phyloP scores from a whole-genome alignment of 2,329 filamentous ascomycete species.

The Fusarium sp. region DNA sequence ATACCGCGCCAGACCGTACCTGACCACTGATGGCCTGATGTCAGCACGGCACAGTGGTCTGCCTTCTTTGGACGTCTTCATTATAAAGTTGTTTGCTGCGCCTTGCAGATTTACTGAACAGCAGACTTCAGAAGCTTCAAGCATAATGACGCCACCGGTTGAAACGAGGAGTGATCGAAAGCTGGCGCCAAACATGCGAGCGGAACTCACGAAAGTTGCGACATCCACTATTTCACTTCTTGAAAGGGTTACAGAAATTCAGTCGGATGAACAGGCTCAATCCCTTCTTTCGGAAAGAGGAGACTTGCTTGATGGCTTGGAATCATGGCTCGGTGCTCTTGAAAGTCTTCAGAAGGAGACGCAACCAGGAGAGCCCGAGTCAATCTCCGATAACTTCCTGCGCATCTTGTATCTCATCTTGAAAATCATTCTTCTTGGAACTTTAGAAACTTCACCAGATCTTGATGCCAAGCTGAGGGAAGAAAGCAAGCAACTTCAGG shows the following conservation, averaged over 20 bases:
- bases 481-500: slow-evolving; percentile 48
- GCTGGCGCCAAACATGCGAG: slow-evolving; percentile 52
- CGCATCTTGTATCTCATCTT: slow-evolving; percentile 50
- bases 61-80: slow-evolving; percentile 54
- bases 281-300: slow-evolving; percentile 46
- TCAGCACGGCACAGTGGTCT: slow-evolving; percentile 48
- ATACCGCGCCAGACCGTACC: slow-evolving; percentile 50
- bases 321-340: slow-evolving; percentile 48
- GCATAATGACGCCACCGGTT: slow-evolving; percentile 29
- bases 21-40: slow-evolving; percentile 45
- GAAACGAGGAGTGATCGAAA: slow-evolving; percentile 39
- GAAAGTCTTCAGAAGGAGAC: slow-evolving; percentile 37
- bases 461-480: slow-evolving; percentile 41
- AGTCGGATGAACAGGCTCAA: slow-evolving; percentile 37
- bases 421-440: slow-evolving; percentile 49
- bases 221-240: slow-evolving; percentile 49
- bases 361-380: slow-evolving; percentile 33
- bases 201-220: slow-evolving; percentile 49
- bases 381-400: slow-evolving; percentile 49
- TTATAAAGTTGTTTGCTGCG: slow-evolving; percentile 55
- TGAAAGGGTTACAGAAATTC: slow-evolving; percentile 41
- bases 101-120: slow-evolving; percentile 55
- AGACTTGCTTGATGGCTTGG: slow-evolving; percentile 46
- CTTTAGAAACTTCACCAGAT: slow-evolving; percentile 45
- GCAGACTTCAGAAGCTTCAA: slow-evolving; percentile 26